phyloP scores from a whole-genome alignment of 1,139 yeast species.

The Sugiyamaella grinbergsii region DNA sequence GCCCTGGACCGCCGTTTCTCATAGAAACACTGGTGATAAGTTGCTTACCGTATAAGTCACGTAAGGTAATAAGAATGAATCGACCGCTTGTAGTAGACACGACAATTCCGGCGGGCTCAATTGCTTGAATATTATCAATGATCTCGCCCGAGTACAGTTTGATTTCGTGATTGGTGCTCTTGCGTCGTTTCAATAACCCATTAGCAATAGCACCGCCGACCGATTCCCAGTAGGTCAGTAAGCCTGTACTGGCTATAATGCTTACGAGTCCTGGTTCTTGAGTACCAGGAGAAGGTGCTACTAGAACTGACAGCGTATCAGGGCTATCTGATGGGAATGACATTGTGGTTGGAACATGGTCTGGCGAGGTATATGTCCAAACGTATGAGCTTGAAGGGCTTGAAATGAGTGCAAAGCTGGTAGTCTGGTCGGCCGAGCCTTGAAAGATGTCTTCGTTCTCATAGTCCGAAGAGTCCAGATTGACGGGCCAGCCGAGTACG shows the following conservation, averaged over 20 bases:
- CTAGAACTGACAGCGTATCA: conserved; percentile 58
- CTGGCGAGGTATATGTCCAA: conserved; percentile 70
- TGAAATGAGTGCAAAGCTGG: conserved; percentile 59
- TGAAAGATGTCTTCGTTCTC: conserved; percentile 34
- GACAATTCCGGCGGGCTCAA: conserved; percentile 76
- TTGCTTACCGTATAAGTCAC: conserved; percentile 67
- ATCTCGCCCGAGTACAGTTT: conserved; percentile 44
- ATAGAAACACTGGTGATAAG: conserved; percentile 29
- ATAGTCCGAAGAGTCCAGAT: conserved; percentile 13
- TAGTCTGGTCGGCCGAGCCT: conserved; percentile 57
- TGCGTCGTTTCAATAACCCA: conserved; percentile 53
- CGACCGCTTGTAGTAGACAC: conserved; percentile 73
- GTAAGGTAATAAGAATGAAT: conserved; percentile 60
- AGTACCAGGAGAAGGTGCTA: conserved; percentile 63
- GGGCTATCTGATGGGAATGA: conserved; percentile 40
- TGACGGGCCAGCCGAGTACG: conserved; percentile 39
- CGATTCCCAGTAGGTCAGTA: conserved; percentile 63
- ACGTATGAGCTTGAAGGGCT: conserved; percentile 57
- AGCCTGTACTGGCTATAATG: conserved; percentile 58
- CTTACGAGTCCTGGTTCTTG: conserved; percentile 72
- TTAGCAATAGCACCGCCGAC: conserved; percentile 69
- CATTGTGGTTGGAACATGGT: conserved; percentile 57
- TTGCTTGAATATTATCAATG: conserved; percentile 58
- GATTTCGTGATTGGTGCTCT: conserved; percentile 43
- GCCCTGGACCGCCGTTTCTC: conserved; percentile 40